Conservation (phyloP, 352 stramenopile species). For the Phytopythium cucurbitacearum region DNA sequence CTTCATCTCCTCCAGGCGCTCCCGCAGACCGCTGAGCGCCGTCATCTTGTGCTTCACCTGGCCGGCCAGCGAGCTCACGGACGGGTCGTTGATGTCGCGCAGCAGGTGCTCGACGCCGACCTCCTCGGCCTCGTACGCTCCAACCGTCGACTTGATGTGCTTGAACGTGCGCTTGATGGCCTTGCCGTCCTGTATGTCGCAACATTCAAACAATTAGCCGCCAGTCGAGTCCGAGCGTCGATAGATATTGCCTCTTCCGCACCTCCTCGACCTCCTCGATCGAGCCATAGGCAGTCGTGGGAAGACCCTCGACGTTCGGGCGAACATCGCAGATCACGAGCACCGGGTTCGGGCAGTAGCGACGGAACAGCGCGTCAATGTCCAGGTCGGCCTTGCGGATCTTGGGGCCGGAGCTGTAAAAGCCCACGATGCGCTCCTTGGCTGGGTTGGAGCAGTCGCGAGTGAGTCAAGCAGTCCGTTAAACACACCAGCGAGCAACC, state of each 20-base stretch:
- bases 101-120: slow-evolving; percentile 99
- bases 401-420: slow-evolving; percentile 98
- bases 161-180: slow-evolving; percentile 97
- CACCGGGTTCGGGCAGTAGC: slow-evolving; percentile 94
- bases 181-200: slow-evolving; percentile 67
- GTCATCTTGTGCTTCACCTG: slow-evolving; percentile 99
- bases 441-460: slow-evolving; percentile 28
- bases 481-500: slow-evolving; percentile 1
- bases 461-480: background rate
- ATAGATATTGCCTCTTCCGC: slow-evolving; percentile 14
- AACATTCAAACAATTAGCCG: slow-evolving; percentile 2
- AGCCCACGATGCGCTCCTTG: slow-evolving; percentile 98
- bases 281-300: slow-evolving; percentile 96
- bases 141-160: slow-evolving; percentile 96
- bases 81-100: slow-evolving; percentile 99
- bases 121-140: slow-evolving; percentile 93
- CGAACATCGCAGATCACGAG: slow-evolving; percentile 99
- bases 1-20: slow-evolving; percentile 97
- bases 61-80: slow-evolving; percentile 95
- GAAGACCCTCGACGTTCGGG: slow-evolving; percentile 93
- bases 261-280: slow-evolving; percentile 95
- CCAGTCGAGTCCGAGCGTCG: background rate
- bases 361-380: slow-evolving; percentile 94
- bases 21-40: slow-evolving; percentile 91
- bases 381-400: slow-evolving; percentile 94